These are phyloP conservation scores for Citrullus amarus DNA, from an alignment of 306 rosid species.

Conservation along the genomic window DNA sequence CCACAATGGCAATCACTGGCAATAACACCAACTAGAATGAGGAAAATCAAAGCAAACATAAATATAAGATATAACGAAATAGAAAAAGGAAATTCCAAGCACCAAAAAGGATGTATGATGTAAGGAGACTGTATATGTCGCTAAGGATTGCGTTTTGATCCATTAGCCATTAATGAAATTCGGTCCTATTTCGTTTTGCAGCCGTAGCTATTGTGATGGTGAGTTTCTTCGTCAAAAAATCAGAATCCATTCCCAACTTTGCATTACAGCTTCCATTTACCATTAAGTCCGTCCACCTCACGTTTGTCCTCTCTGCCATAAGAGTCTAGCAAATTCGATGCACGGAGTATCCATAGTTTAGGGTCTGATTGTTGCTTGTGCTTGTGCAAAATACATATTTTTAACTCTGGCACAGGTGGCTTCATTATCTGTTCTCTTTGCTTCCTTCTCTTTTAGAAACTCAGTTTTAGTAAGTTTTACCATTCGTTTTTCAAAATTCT, in stretches of 20 bases:
- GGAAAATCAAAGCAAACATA: conserved; percentile 2
- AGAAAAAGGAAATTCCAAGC: not conserved
- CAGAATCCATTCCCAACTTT: conserved; percentile 5
- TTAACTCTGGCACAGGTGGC: not conserved
- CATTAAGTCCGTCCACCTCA: not conserved
- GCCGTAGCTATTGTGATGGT: conserved; percentile 22
- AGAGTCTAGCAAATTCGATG: not conserved
- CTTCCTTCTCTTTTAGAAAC: not conserved
- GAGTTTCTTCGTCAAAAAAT: conserved; percentile 16
- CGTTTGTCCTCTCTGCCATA: not conserved
- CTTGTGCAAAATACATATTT: not conserved
- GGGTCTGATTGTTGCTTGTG: not conserved
- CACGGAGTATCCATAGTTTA: not conserved
- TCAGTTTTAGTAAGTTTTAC: not conserved
- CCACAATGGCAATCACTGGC: conserved; percentile 73
- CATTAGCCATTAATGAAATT: conserved; percentile 44
- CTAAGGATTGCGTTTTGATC: conserved; percentile 38
- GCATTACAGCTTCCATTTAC: conserved; percentile 5
- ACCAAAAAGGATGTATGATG: conserved; percentile 21
- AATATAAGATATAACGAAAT: conserved; percentile 4
- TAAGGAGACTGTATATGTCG: conserved; percentile 37
- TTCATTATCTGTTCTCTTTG: not conserved
- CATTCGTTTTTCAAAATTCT: not conserved
- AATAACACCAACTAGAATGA: conserved; percentile 21
- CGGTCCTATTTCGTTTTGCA: conserved; percentile 22